These are phyloP conservation scores for Dactylis glomerata DNA, from an alignment of 176 grass and related monocot genomes.

Conservation along the genomic window DNA sequence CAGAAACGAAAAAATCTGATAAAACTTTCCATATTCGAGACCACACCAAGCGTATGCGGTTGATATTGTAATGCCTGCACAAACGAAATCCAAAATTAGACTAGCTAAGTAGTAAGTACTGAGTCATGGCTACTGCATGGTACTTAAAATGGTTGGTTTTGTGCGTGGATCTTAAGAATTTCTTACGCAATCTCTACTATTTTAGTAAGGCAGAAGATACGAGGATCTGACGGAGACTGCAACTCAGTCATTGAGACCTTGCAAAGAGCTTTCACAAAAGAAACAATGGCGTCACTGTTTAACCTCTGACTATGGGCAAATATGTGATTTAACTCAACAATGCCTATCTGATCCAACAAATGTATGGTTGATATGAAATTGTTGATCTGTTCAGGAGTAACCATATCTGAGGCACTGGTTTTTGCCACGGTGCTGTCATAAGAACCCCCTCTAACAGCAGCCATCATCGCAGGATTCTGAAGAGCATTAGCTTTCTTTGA, in stretches of 20 bases:
- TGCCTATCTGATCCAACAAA: conserved; percentile 93
- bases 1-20: conserved; percentile 94
- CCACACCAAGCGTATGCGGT: conserved; percentile 91
- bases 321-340: conserved; percentile 97
- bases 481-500: conserved; percentile 77
- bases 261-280: conserved; percentile 98
- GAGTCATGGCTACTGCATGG: conserved; percentile 21
- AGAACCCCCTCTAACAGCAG: conserved; percentile 87
- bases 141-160: conserved; percentile 16
- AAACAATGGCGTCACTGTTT: conserved; percentile 94
- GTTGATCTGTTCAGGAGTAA: conserved; percentile 91
- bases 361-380: conserved; percentile 92
- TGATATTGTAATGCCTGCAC: conserved; percentile 95
- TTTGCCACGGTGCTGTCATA: conserved; percentile 84
- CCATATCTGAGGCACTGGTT: conserved; percentile 53
- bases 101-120: conserved; percentile 7
- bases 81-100: conserved; percentile 36
- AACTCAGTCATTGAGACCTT: conserved; percentile 95
- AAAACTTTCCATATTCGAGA: conserved; percentile 92
- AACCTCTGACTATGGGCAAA: conserved; percentile 97
- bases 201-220: conserved; percentile 99
- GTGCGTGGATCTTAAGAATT: conserved; percentile 23
- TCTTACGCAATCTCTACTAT: conserved; percentile 97
- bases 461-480: conserved; percentile 92
- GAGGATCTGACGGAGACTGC: conserved; percentile 84